Base-by-base conservation (phyloP, 2,329 filamentous ascomycete genomes). In the Fusarium setosum region DNA sequence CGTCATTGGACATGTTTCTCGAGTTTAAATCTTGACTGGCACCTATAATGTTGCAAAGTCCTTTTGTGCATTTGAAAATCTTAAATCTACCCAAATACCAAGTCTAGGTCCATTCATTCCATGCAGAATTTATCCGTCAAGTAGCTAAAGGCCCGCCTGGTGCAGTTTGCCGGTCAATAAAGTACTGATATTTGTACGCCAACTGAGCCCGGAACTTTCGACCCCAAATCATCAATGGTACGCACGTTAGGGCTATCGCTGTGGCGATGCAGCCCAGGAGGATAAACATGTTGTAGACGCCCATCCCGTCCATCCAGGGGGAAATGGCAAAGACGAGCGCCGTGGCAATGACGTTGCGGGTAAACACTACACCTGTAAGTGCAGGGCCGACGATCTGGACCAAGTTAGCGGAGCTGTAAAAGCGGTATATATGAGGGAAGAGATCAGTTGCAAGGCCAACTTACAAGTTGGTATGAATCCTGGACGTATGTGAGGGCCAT, bases 401-500 rank as follows among this genome's bases (percentile, higher is more conserved):
- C 26, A 31, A 6, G 13, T 29, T 29, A 9, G 26, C 26, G 5
- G 3, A 9, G 4, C 6, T 8, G 12, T 6, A 29, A 29, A 3
- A 6, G 12, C 12, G 4, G 12, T 26, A 5, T n/a, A n/a, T n/a
- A n/a, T n/a, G n/a, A n/a, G n/a, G n/a, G n/a, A n/a, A n/a, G n/a
- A n/a, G n/a, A n/a, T n/a, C n/a, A n/a, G 1, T 21, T 2, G 2
- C 2, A 9, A 15, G 1, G 10, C 1, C 8, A 13, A 29, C 61
- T 5, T 52, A 67, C 65, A 20, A 58, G 52, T 20, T 68, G 55
- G 8, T 68, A 67, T 3, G 65, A 68, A 23, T 68, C 65, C 45
- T 68, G 65, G 0, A 68, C 51, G 5, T 60, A 68, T 23, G 65
- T 68, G 8, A 68, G 52, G 0, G 61, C 53, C 34, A 68, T 68